These are phyloP conservation scores for Solanum boliviense DNA, from an alignment of 257 asterid genomes.

Conservation along the genomic window DNA sequence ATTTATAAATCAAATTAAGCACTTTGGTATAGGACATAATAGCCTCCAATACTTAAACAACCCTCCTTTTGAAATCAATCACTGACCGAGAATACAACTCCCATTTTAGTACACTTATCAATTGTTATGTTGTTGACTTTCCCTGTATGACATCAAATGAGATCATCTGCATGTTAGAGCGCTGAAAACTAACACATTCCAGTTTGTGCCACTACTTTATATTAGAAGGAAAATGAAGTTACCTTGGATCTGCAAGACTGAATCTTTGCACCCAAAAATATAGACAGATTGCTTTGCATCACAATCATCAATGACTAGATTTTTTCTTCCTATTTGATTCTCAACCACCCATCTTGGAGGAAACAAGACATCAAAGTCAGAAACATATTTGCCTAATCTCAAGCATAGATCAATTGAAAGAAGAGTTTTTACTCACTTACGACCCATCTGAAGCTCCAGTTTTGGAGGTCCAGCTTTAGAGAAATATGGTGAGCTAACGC, in stretches of 20 bases:
- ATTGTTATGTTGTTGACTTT: constrained; percentile 96
- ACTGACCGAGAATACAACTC: constrained; percentile 84
- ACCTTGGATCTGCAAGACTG: constrained; percentile 93
- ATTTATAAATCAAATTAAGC: neutral
- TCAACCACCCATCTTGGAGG: constrained; percentile 88
- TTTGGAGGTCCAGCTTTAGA: constrained; percentile 87
- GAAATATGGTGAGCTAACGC: constrained; percentile 42
- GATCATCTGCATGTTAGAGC: neutral
- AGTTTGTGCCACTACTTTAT: neutral
- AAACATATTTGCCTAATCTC: neutral
- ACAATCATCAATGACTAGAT: constrained; percentile 82
- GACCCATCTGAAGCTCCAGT: constrained; percentile 99
- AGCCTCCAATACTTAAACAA: neutral
- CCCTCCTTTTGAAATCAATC: neutral
- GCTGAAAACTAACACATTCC: neutral
- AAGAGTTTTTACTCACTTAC: constrained; percentile 61
- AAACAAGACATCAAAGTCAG: neutral
- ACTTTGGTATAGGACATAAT: neutral
- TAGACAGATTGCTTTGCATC: constrained; percentile 93
- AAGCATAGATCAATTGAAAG: neutral
- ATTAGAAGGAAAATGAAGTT: neutral
- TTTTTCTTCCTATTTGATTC: constrained; percentile 80
- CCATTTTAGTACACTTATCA: constrained; percentile 96
- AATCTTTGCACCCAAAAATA: constrained; percentile 83
- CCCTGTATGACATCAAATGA: constrained; percentile 35